Evolutionary conservation across 2,329 filamentous ascomycete genomes (phyloP).

Genomic region (Pseudodiploospora longispora): DNA sequence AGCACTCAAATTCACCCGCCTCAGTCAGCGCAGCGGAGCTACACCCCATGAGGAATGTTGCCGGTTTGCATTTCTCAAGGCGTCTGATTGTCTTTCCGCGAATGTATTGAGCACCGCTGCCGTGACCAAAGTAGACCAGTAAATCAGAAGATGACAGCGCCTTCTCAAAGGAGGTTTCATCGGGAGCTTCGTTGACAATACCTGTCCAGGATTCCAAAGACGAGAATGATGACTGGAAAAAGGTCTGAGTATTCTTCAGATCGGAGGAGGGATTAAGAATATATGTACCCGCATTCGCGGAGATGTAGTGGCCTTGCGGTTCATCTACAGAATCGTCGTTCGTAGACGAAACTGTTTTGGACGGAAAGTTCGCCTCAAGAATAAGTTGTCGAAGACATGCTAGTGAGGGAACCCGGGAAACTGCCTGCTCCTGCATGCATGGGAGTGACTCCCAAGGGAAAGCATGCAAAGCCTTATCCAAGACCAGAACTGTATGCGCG

Average conservation of each 20-base stretch:
- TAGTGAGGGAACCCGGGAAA: conserved; percentile 83
- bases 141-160: conserved; percentile 61
- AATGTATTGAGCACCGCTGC: conserved; percentile 90
- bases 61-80: conserved; percentile 65
- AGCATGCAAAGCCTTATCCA: conserved; percentile 83
- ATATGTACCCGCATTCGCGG: conserved; percentile 54
- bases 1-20: conserved; percentile 81
- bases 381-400: conserved; percentile 73
- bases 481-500: conserved; percentile 73
- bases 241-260: conserved; percentile 68
- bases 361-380: conserved; percentile 34
- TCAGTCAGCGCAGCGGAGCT: conserved; percentile 72
- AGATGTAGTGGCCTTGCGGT: conserved; percentile 45
- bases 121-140: conserved; percentile 92
- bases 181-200: conserved; percentile 61
- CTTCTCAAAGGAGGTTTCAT: conserved; percentile 67
- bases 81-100: conserved; percentile 73
- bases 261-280: conserved; percentile 88
- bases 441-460: conserved; percentile 97
- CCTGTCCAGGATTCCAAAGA: conserved; percentile 63
- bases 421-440: conserved; percentile 68
- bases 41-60: conserved; percentile 89
- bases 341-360: conserved; percentile 1
- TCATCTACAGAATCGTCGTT: conserved; percentile 8
- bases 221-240: conserved; percentile 58